Evolutionary conservation across 257 asterid species (phyloP).

Genomic region (Solanum piurae): DNA sequence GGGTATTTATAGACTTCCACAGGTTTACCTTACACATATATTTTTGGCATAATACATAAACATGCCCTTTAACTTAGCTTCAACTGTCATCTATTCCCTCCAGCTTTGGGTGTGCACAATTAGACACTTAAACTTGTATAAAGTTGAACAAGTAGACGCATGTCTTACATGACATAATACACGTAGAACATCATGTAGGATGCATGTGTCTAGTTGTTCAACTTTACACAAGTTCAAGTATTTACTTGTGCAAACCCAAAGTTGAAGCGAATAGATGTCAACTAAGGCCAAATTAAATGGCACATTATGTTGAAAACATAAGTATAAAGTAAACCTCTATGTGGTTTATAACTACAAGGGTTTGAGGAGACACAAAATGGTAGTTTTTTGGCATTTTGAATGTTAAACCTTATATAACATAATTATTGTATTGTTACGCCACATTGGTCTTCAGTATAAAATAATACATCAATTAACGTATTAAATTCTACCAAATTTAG

Average conservation of each 20-base stretch:
- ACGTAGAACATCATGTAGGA: background rate
- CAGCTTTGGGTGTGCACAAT: background rate
- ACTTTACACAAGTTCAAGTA: too few relatives aligned
- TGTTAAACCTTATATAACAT: background rate
- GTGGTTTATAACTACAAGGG: too few relatives aligned
- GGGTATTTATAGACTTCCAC: background rate
- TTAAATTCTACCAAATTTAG: background rate
- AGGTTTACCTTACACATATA: background rate
- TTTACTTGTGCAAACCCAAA: too few relatives aligned
- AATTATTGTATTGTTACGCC: background rate
- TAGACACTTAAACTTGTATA: too few relatives aligned
- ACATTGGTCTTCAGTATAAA: background rate
- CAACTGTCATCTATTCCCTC: background rate
- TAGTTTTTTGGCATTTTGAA: background rate
- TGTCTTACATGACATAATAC: background rate
- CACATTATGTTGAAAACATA: too few relatives aligned
- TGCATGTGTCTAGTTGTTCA: background rate
- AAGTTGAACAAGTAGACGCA: background rate
- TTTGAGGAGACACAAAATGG: background rate
- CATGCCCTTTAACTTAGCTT: background rate
- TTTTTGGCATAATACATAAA: background rate
- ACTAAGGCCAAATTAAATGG: background rate
- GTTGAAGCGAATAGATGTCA: background rate
- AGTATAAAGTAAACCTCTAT: background rate
- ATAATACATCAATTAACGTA: background rate